Percentiles rank a stretch among this genome's conserved stretches.
These are phyloP conservation scores for Lepidopterella palustris DNA, from an alignment of 495 filamentous ascomycete genomes.

Conservation along the genomic window DNA sequence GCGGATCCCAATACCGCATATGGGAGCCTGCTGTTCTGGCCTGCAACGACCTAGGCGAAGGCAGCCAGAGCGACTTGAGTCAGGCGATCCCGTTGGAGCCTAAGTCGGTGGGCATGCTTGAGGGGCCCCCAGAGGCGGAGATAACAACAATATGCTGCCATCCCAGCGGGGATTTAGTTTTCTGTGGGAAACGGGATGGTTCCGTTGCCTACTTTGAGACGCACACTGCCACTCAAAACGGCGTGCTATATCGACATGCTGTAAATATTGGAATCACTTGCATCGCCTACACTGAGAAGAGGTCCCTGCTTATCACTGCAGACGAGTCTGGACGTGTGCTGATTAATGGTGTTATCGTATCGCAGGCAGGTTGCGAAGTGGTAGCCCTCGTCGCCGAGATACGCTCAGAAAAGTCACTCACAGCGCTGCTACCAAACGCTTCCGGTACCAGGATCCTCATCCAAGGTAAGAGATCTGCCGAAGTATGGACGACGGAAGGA, in stretches of 20 bases:
- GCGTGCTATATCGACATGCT: neutral
- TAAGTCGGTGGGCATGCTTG: constrained; percentile 5
- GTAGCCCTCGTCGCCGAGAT: neutral
- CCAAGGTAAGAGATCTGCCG: neutral
- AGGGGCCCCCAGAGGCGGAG: constrained; percentile 1
- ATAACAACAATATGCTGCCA: neutral
- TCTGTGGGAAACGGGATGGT: constrained; percentile 9
- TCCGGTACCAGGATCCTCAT: neutral
- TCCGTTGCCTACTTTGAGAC: neutral
- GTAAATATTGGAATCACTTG: neutral
- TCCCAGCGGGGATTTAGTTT: neutral
- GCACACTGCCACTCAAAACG: neutral
- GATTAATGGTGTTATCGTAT: neutral
- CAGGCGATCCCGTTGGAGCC: neutral
- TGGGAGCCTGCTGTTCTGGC: constrained; percentile 33
- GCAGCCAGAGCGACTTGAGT: constrained; percentile 4
- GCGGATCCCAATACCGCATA: constrained; percentile 29
- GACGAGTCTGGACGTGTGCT: neutral
- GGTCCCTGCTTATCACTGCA: neutral
- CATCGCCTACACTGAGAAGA: neutral
- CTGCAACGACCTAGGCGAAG: neutral
- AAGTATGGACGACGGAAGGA: neutral
- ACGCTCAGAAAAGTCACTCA: neutral
- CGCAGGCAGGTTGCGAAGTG: neutral
- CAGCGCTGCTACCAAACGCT: neutral